Base-by-base conservation (phyloP, 176 grass and related monocot species). In the Ensete glaucum region DNA sequence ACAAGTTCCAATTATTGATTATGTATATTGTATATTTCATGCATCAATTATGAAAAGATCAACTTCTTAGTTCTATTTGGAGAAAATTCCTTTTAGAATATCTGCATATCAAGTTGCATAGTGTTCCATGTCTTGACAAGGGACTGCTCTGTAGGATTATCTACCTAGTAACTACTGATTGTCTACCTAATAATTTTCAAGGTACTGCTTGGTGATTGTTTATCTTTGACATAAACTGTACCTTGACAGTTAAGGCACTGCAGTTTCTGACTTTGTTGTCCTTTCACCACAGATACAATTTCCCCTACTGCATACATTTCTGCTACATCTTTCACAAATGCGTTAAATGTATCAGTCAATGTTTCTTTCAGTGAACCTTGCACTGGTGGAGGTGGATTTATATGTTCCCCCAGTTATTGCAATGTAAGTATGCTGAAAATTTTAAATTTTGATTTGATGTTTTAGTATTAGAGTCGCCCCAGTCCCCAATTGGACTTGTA, bases 291-390 rank as follows among this genome's bases (percentile, higher is more conserved):
- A 98, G 94, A 98, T 80, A 98, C 88, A 57, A 72, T 91, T 72
- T 55, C 88, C 3, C 94, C 94, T 4, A 98, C 94, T 59, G 94
- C 94, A 49, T 82, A 87, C 75, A 77, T 98, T 63, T 83, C 64
- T 10, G 85, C 74, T 60, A 75, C 53, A 69, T 76, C 82, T 1
- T 98, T 98, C 79, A 93, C 88, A 54, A 91, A 85, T 80, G 85
- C 80, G 1, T 76, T 84, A 71, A 82, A 72, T 65, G 78, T 84
- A 64, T 72, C 85, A 25, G 86, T 88, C 77, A 64, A 71, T 71
- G 49, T 98, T 78, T 87, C 85, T 76, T 80, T 98, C 52, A 87
- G 75, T 78, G 88, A 98, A 89, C 88, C 88, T 9, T 98, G 94
- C 73, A 77, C 87, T 0, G 80, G 89, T 71, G 69, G 24, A 13